phyloP scores from a whole-genome alignment of 768 basidiomycete species.

The Scleroderma bovista region DNA sequence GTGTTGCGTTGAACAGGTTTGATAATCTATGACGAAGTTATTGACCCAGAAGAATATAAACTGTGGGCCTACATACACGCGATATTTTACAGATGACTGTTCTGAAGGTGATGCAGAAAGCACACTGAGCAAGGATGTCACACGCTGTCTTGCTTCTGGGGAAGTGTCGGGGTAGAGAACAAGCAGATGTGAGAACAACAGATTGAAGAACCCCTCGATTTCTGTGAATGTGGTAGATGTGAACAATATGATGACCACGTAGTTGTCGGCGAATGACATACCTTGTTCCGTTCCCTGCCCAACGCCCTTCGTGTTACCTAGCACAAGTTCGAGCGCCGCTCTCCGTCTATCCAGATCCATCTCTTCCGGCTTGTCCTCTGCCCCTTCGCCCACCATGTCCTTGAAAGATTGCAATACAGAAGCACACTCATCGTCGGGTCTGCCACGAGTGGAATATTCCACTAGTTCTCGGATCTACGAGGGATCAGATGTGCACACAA shows the following conservation, averaged over 20 bases:
- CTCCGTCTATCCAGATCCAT: conserved; percentile 50
- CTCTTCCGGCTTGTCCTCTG: conserved; percentile 47
- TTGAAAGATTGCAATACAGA: conserved; percentile 62
- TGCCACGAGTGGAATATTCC: conserved; percentile 62
- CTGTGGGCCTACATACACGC: conserved; percentile 43
- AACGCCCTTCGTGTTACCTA: conserved; percentile 58
- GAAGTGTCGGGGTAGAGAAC: conserved; percentile 51
- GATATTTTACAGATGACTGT: conserved; percentile 61
- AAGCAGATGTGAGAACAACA: conserved; percentile 69
- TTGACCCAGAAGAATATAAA: too few species aligned
- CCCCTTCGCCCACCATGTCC: conserved; percentile 47
- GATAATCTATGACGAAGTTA: conserved; percentile 52
- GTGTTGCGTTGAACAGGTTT: conserved; percentile 75
- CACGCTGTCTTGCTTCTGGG: conserved; percentile 47
- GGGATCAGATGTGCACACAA: not conserved
- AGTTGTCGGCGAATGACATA: conserved; percentile 25
- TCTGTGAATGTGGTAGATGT: conserved; percentile 36
- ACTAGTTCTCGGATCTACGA: conserved; percentile 71
- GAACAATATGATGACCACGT: not conserved
- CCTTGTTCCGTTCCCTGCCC: conserved; percentile 80
- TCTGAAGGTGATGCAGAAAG: conserved; percentile 52
- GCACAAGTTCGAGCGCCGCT: conserved; percentile 52
- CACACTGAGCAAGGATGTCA: conserved; percentile 45
- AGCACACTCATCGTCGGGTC: conserved; percentile 63
- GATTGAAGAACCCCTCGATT: conserved; percentile 85